Base-by-base conservation (phyloP, 2,329 filamentous ascomycete genomes). In the Exophiala xenobiotica region DNA sequence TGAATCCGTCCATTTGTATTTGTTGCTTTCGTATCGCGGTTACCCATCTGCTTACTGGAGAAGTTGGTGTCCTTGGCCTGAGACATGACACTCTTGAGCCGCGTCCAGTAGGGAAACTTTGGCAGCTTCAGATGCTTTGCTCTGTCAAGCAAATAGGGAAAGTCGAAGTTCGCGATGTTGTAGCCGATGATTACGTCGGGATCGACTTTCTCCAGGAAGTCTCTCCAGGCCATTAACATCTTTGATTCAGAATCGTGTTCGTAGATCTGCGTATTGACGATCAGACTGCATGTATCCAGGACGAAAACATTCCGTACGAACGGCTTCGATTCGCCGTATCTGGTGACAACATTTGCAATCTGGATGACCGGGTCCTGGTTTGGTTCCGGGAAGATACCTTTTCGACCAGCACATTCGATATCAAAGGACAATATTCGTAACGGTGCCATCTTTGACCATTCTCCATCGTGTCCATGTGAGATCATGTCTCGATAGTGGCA, bases 161-260 rank as follows among this genome's bases (percentile, higher is more conserved):
- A 97, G 75, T 99, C 93, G 71, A 99, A 99, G 73, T 99, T 99
- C 66, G 88, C 77, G 72, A 95, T 99, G 70, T 99, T 99, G 83
- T 99, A 99, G 39, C 93, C 93, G 49, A 95, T 99, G 64, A 99
- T 96, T 59, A 99, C 88, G 72, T 99, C 93, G 0, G 93, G 92
- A 61, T 99, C 93, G 1, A 93, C 89, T 63, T 89, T 83, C 61
- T 95, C 79, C 12, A 99, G 70, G 59, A 99, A 99, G 53, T 95
- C 80, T 64, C 88, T 85, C 93, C 93, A 99, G 35, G 85, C 83
- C 71, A 86, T 83, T n/a, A 99, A 77, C 91, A 99, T 93, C 55
- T 90, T 83, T 48, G 87, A 83, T 68, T 99, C 93, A 37, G 81
- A 79, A 14, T 86, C 77, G 60, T 87, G 96, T 55, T 90, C 87